Conservation (phyloP, 768 basidiomycete species). For the Mycena sanguinolenta region DNA sequence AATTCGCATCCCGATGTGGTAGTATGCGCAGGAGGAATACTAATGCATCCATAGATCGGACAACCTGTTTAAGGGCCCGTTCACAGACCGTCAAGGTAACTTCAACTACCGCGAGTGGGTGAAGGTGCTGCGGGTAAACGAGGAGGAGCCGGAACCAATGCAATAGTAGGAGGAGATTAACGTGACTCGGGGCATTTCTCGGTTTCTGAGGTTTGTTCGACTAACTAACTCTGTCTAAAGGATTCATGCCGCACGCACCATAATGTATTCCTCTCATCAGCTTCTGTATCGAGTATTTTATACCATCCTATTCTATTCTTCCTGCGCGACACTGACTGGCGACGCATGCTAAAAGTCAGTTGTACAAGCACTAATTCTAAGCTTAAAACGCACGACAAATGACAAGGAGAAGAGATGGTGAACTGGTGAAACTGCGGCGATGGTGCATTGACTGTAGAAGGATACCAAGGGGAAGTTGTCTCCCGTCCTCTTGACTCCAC, state of each 20-base stretch:
- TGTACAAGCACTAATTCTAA: too few relatives aligned
- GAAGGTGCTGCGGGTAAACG: slow-evolving; percentile 90
- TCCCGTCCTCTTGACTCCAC: too few relatives aligned
- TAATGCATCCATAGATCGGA: slow-evolving; percentile 29
- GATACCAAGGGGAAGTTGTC: too few relatives aligned
- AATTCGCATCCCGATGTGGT: neutral
- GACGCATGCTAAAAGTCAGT: too few relatives aligned
- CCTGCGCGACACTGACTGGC: too few relatives aligned
- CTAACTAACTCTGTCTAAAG: neutral
- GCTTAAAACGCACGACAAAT: too few relatives aligned
- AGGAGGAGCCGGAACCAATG: slow-evolving; percentile 60
- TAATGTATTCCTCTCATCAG: slow-evolving; percentile 5
- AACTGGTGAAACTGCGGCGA: too few relatives aligned
- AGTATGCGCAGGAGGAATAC: neutral
- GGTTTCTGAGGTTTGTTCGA: neutral
- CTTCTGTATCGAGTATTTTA: slow-evolving; percentile 20
- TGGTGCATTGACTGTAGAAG: too few relatives aligned
- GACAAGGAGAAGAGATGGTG: too few relatives aligned
- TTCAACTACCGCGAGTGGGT: slow-evolving; percentile 98
- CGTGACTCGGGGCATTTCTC: neutral
- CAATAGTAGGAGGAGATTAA: neutral
- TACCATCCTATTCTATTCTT: slow-evolving; percentile 5
- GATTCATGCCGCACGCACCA: neutral
- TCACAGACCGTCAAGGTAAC: slow-evolving; percentile 90
- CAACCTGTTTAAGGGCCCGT: slow-evolving; percentile 54